phyloP scores from a whole-genome alignment of 192 early-diverging fungal genomes.

The Oehlia diaphana region DNA sequence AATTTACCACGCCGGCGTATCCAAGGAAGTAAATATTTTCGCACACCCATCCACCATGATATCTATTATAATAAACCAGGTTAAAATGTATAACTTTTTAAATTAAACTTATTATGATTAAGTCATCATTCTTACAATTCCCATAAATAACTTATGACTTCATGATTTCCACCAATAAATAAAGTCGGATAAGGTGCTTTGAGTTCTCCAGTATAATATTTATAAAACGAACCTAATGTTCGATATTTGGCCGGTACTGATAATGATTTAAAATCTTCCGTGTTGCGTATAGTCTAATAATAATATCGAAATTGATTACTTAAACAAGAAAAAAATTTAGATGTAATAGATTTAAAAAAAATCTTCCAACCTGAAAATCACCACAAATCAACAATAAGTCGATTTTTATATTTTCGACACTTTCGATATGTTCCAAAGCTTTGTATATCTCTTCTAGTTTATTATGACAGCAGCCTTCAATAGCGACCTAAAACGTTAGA shows the following conservation, averaged over 20 bases:
- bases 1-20: conserved; percentile 78
- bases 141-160: conserved; percentile 91
- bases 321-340: too few species aligned
- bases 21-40: conserved; percentile 95
- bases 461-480: conserved; percentile 98
- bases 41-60: conserved; percentile 94
- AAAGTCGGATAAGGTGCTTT: conserved; percentile 84
- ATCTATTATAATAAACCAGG: conserved; percentile 40
- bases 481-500: conserved; percentile 60
- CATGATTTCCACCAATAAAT: conserved; percentile 99
- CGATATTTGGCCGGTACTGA: conserved; percentile 88
- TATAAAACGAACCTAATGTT: conserved; percentile 81
- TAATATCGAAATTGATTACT: neutral
- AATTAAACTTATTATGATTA: neutral
- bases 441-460: conserved; percentile 89
- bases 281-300: conserved; percentile 76
- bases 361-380: conserved; percentile 80
- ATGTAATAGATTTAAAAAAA: too few species aligned
- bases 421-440: conserved; percentile 62
- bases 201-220: conserved; percentile 88
- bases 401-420: conserved; percentile 60
- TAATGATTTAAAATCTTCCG: conserved; percentile 75
- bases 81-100: too few species aligned
- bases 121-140: conserved; percentile 70
- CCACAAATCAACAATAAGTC: conserved; percentile 97